Conservation (phyloP, 2,329 filamentous ascomycete species). For the Fusarium liriodendri region DNA sequence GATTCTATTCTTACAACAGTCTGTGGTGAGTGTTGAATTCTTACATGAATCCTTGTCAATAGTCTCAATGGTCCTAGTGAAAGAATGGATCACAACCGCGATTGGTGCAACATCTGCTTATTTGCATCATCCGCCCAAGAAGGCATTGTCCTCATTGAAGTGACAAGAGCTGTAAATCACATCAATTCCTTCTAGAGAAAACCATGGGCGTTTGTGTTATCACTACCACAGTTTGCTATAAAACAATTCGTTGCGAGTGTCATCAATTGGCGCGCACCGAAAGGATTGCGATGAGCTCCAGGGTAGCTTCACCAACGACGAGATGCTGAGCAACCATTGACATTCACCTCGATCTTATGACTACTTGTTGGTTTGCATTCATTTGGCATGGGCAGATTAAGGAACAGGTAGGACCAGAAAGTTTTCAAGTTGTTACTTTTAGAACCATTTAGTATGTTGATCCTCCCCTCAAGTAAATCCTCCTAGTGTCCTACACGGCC, state of each 20-base stretch:
- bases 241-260: not conserved
- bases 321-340: not conserved
- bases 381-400: not conserved
- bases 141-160: not conserved
- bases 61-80: not conserved
- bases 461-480: not conserved
- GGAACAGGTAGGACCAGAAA: not conserved
- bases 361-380: not conserved
- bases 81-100: constrained; percentile 34
- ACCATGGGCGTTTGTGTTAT: not conserved
- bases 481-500: not conserved
- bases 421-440: not conserved
- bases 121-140: constrained; percentile 40
- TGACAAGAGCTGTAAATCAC: not conserved
- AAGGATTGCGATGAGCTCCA: not conserved
- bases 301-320: not conserved
- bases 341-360: not conserved
- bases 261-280: not conserved
- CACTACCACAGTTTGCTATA: not conserved
- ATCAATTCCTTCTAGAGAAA: fast-evolving
- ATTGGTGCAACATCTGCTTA: constrained; percentile 51
- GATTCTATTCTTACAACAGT: not conserved
- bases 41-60: not conserved
- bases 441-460: not conserved
- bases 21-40: not conserved